Evolutionary conservation across 768 basidiomycete genomes (phyloP), one percentile per base, ranked within the genome.

Genomic region (Phanerochaete sordida): DNA sequence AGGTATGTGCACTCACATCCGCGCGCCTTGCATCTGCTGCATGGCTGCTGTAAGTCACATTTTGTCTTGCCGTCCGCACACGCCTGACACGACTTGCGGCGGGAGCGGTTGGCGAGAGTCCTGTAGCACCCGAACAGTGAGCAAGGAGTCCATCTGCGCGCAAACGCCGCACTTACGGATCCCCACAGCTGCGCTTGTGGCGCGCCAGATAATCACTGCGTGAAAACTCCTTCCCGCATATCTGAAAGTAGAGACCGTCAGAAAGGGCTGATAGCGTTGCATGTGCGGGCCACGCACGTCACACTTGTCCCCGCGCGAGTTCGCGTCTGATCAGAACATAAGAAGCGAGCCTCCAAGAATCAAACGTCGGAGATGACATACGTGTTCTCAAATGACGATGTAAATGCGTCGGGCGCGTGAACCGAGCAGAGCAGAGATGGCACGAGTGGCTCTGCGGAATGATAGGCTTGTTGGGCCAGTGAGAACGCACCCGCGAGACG

Each of bases 1-100:
- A 57, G 56, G 69, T 87, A 89, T 39, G 87, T 68, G 69, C 88
- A 90, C 58, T 85, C 81, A 60, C 84, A 79, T 52, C 84, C 84
- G 60, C 86, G 80, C 50, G 82, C 73, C 43, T 76, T 73, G 69
- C 88, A 90, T 69, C 86, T 85, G 19, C 84, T 80, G 69, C 88
- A 90, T 19, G 88, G 88, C 58, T 77, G 81, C 63, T 84, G 80
- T 6, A 87, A 74, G 69, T 88, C 83, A 70, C 88, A 90, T 73
- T 87, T 88, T 15, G 88, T 81, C 73, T 90, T 89, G n/a, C 86
- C 87, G 64, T 86, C 84, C 2, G 86, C 87, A 69, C 88, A 90
- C 21, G 85, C 82, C 70, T 82, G 82, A 66, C 88, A 90, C 1
- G 87, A 88, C 65, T 87, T 87, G 62, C 86, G 76, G 59, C 86